Evolutionary conservation across 2,329 filamentous ascomycete species (phyloP).

Genomic region (Pseudohalonectria lignicola): DNA sequence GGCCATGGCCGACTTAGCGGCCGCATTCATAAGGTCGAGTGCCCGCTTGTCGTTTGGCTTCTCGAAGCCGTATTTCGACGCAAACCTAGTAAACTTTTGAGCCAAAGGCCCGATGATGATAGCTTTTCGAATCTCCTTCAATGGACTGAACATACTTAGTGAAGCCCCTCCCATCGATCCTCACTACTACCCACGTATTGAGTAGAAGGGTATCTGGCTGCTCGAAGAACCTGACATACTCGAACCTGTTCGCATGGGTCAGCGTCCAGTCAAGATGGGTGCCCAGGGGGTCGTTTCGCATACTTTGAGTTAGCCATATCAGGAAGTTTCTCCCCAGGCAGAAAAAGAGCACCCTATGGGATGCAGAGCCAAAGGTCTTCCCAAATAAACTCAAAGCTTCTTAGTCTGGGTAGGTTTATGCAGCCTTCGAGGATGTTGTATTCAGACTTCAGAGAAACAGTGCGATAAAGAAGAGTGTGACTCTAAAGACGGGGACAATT

Average conservation of each 20-base stretch:
- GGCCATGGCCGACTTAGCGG: constrained; percentile 72
- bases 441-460: too few species aligned
- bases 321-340: too few species aligned
- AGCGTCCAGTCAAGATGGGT: too few species aligned
- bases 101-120: too few species aligned
- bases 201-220: constrained; percentile 68
- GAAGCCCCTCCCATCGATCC: constrained; percentile 89
- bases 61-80: constrained; percentile 65
- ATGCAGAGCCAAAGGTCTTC: too few species aligned
- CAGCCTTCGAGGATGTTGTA: too few species aligned
- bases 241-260: too few species aligned
- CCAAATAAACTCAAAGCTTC: too few species aligned
- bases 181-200: constrained; percentile 92
- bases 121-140: neutral
- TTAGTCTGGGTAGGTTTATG: too few species aligned
- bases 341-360: neutral
- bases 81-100: too few species aligned
- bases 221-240: constrained; percentile 90
- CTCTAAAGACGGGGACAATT: too few species aligned
- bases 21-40: constrained; percentile 87
- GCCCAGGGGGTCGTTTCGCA: neutral
- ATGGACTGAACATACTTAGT: constrained; percentile 56
- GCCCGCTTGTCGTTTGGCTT: constrained; percentile 90
- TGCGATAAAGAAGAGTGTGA: too few species aligned
- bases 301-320: constrained; percentile 17